phyloP scores from a whole-genome alignment of 2,329 filamentous ascomycete genomes.

The Microcyclospora tardicrescens region DNA sequence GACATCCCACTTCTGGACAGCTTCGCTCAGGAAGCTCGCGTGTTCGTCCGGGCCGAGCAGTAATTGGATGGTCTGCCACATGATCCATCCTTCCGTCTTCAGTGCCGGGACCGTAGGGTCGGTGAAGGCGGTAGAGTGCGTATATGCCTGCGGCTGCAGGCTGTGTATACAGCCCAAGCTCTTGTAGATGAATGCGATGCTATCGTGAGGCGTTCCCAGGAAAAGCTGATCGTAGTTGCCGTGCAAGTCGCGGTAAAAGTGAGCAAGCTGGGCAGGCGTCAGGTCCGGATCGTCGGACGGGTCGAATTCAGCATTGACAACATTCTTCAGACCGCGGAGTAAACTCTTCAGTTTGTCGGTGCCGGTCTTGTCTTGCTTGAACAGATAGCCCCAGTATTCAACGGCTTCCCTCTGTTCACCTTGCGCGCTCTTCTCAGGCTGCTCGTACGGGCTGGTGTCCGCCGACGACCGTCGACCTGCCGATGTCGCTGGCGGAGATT shows the following conservation, averaged over 20 bases:
- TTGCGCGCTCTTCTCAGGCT: conserved; percentile 13
- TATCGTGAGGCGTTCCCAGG: conserved; percentile 55
- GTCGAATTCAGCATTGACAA: conserved; percentile 33
- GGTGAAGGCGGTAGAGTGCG: conserved; percentile 46
- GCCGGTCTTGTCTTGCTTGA: conserved; percentile 39
- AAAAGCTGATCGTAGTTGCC: conserved; percentile 51
- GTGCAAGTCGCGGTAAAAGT: conserved; percentile 36
- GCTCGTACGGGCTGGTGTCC: conserved; percentile 1
- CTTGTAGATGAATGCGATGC: conserved; percentile 85
- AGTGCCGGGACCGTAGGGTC: conserved; percentile 70
- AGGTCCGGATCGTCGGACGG: conserved; percentile 31
- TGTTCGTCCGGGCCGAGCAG: conserved; percentile 80
- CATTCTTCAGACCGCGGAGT: conserved; percentile 33
- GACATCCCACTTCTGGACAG: conserved; percentile 64
- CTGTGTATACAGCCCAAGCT: conserved; percentile 82
- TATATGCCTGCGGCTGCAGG: conserved; percentile 49
- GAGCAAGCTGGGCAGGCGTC: conserved; percentile 35
- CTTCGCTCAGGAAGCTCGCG: conserved; percentile 67
- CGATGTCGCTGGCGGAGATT: too few relatives aligned
- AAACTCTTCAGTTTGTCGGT: conserved; percentile 34
- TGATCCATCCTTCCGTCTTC: conserved; percentile 71
- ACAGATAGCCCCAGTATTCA: conserved; percentile 39
- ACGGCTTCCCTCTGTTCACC: conserved; percentile 28
- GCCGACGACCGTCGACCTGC: too few relatives aligned
- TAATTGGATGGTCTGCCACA: conserved; percentile 88